Conservation (phyloP, 306 rosid genomes). For the Carpinus fangiana region DNA sequence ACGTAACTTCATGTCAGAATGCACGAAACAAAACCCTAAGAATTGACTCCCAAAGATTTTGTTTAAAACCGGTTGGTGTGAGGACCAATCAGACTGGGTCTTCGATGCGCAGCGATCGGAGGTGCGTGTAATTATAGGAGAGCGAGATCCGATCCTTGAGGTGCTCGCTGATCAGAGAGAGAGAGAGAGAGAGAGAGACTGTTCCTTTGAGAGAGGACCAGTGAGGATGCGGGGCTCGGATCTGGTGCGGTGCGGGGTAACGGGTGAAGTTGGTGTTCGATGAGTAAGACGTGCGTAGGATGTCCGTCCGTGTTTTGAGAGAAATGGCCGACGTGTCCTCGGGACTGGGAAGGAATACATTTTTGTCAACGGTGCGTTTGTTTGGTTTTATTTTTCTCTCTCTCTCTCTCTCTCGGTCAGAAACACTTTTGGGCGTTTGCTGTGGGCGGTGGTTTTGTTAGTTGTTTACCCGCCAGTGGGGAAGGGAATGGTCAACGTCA, state of each 20-base stretch:
- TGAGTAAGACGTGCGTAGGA: slow-evolving; percentile 23
- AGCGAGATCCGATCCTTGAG: slow-evolving; percentile 78
- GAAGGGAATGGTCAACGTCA: neutral
- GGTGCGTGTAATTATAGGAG: slow-evolving; percentile 24
- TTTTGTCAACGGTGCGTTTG: slow-evolving; percentile 22
- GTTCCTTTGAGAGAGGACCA: neutral
- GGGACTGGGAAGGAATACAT: neutral
- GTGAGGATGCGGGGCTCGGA: neutral
- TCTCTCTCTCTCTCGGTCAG: neutral
- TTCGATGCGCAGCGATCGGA: slow-evolving; percentile 58
- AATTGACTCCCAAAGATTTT: slow-evolving; percentile 11
- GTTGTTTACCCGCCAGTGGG: neutral
- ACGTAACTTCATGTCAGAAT: slow-evolving; percentile 39
- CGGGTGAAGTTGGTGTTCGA: neutral
- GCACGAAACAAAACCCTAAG: slow-evolving; percentile 50
- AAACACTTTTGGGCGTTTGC: neutral
- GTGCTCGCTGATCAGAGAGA: slow-evolving; percentile 45
- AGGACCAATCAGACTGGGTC: slow-evolving; percentile 30
- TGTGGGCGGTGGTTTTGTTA: neutral
- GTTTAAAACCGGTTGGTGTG: slow-evolving; percentile 6
- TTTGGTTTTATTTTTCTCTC: neutral
- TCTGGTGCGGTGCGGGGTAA: slow-evolving; percentile 41
- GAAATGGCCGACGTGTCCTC: slow-evolving; percentile 17
- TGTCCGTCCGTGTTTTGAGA: slow-evolving; percentile 5
- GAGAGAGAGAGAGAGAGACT: slow-evolving; percentile 19